Base-by-base conservation (phyloP, 305 asterid genomes). In the Ajuga reptans region DNA sequence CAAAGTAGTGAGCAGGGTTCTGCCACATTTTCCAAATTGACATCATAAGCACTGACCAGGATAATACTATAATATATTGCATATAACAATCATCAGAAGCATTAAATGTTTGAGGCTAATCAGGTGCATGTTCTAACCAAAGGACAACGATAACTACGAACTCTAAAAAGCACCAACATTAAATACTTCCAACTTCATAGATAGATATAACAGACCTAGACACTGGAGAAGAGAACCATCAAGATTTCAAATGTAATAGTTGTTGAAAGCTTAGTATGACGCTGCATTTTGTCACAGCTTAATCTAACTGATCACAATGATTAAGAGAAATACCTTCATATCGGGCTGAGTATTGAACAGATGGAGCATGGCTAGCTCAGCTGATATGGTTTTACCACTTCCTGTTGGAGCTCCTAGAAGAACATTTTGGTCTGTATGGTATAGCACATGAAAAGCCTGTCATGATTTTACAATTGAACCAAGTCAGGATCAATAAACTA, bases 281-380 rank as follows among this genome's bases (percentile, higher is more conserved):
- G 36, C 37, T 14, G 21, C 10, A 27, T 4, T 53, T 21, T 31
- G 36, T 42, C 51, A 34, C 66, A 34, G 55, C 43, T 47, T 16
- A 16, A 72, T 53, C 18, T 9, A 66, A 43, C 31, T 34, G 50
- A 50, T 24, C 54, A 29, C 50, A 41, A 61, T 17, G 45, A 41
- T 62, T 17, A 14, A 59, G 62, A 18, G 36, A 47, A 61, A 46
- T 69, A 86, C 99, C 96, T 93, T 93, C 99, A 91, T 86, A 85
- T 93, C 96, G 66, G 99, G 97, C 79, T 89, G 93, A 62, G 95
- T 84, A 65, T 83, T 86, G 66, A 91, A 91, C 61, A 93, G 82
- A 82, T 91, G 96, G 63, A 93, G 96, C 96, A 93, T 89, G 72
- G 99, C 97, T 83, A 93, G 97, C 86, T 93, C 99, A 41, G 99